Evolutionary conservation across 2,329 filamentous ascomycete genomes (phyloP).

Genomic region (Calonectria pseudoreteaudii): DNA sequence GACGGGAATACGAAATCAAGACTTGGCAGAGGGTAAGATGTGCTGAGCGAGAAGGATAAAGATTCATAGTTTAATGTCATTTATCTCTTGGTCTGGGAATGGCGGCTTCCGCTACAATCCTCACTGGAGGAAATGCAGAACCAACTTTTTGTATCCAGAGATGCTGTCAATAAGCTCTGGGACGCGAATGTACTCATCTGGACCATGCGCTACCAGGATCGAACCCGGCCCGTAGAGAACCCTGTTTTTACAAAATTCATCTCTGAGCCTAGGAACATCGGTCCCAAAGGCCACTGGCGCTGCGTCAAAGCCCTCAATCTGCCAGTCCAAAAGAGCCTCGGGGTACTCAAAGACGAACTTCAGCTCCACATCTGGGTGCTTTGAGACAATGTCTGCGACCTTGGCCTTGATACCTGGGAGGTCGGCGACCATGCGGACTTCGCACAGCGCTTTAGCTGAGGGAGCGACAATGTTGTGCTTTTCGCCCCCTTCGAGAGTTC

Average conservation of each 20-base stretch:
- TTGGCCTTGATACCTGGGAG: constrained; percentile 48
- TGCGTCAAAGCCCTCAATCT: constrained; percentile 52
- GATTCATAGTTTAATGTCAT: no score
- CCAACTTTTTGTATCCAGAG: constrained; percentile 50
- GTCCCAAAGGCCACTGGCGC: constrained; percentile 54
- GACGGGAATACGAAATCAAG: no score
- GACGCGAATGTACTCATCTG: constrained; percentile 50
- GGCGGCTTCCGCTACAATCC: not conserved
- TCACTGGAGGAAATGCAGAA: constrained; percentile 34
- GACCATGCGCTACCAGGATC: constrained; percentile 52
- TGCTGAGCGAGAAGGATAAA: no score
- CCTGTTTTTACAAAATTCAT: constrained; percentile 47
- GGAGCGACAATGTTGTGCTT: constrained; percentile 54
- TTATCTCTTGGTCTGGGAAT: not conserved
- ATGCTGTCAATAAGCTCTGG: constrained; percentile 53
- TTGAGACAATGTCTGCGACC: constrained; percentile 46
- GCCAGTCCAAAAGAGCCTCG: constrained; percentile 52
- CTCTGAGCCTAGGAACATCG: constrained; percentile 51
- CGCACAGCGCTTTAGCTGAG: constrained; percentile 52
- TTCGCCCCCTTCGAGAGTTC: constrained; percentile 52
- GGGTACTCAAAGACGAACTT: constrained; percentile 51
- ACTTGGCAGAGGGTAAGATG: no score
- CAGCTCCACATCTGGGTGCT: constrained; percentile 48
- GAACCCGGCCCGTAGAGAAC: constrained; percentile 53
- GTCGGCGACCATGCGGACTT: constrained; percentile 52